Evolutionary conservation across 2,329 filamentous ascomycete species (phyloP).

Genomic region (Sarocladium oryzae): DNA sequence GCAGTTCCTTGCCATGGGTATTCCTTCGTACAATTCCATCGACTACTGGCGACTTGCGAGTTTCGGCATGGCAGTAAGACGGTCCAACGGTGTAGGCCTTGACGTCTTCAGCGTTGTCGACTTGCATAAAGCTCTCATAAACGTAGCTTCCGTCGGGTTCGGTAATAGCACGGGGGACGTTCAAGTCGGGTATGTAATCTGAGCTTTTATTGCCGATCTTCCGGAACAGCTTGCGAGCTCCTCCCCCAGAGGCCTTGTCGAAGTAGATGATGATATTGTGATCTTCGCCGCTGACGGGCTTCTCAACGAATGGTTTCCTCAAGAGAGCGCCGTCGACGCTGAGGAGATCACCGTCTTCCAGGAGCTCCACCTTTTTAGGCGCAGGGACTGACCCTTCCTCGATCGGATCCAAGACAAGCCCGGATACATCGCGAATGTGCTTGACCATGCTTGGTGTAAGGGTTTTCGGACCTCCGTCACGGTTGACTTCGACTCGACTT

Average conservation of each 20-base stretch:
- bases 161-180: conserved; percentile 70
- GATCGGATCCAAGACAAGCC: conserved; percentile 59
- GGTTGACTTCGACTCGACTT: conserved; percentile 79
- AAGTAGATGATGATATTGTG: conserved; percentile 99
- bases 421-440: conserved; percentile 73
- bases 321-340: conserved; percentile 78
- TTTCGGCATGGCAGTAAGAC: conserved; percentile 92
- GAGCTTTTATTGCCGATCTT: conserved; percentile 99
- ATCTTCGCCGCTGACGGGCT: conserved; percentile 95
- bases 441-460: conserved; percentile 74
- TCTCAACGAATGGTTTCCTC: conserved; percentile 94
- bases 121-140: conserved; percentile 94
- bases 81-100: conserved; percentile 97
- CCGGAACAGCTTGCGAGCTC: conserved; percentile 84
- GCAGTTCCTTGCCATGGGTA: conserved; percentile 92
- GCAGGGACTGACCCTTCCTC: neutral
- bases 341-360: conserved; percentile 85
- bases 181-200: conserved; percentile 76
- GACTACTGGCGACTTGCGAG: conserved; percentile 92
- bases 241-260: conserved; percentile 76
- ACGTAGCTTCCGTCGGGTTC: conserved; percentile 82
- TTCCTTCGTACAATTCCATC: conserved; percentile 94
- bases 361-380: conserved; percentile 70
- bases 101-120: conserved; percentile 96
- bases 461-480: conserved; percentile 80